Conservation (phyloP, 2,329 filamentous ascomycete species). For the Gliomastix tumulicola region DNA sequence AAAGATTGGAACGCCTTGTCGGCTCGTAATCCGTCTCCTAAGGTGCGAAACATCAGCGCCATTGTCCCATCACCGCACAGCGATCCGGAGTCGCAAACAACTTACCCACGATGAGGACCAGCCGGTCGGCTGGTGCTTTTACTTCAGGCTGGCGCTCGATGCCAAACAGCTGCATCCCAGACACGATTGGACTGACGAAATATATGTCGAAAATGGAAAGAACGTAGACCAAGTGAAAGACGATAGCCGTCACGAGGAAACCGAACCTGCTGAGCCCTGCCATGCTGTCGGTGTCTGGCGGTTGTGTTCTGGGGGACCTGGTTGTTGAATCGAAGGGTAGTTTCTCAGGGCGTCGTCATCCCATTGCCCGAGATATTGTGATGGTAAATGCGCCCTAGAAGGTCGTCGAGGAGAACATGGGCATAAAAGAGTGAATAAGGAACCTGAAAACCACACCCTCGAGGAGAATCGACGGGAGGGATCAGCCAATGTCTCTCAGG, state of each 20-base stretch:
- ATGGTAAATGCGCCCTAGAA: no score
- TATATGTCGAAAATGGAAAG: slow-evolving; percentile 98
- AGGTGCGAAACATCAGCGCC: background rate
- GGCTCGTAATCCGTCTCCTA: slow-evolving; percentile 85
- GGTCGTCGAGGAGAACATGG: no score
- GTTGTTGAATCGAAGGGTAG: no score
- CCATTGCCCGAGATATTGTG: no score
- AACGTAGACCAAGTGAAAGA: slow-evolving; percentile 92
- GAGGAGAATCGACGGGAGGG: no score
- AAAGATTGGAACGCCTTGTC: slow-evolving; percentile 97
- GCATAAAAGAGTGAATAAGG: no score
- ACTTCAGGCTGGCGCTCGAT: slow-evolving; percentile 49
- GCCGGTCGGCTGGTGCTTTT: slow-evolving; percentile 76
- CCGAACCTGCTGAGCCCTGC: slow-evolving; percentile 58
- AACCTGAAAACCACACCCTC: no score
- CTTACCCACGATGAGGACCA: slow-evolving; percentile 87
- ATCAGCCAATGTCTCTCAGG: background rate
- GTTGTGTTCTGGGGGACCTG: no score
- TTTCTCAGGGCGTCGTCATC: no score
- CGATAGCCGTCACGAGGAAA: slow-evolving; percentile 80
- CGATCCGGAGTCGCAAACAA: no score
- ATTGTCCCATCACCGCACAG: no score
- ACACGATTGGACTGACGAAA: slow-evolving; percentile 95
- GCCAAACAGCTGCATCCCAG: slow-evolving; percentile 80
- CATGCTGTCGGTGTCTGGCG: slow-evolving; percentile 38